phyloP scores from a whole-genome alignment of 1,284 basidiomycete species.

The Moniliophthora roreri region DNA sequence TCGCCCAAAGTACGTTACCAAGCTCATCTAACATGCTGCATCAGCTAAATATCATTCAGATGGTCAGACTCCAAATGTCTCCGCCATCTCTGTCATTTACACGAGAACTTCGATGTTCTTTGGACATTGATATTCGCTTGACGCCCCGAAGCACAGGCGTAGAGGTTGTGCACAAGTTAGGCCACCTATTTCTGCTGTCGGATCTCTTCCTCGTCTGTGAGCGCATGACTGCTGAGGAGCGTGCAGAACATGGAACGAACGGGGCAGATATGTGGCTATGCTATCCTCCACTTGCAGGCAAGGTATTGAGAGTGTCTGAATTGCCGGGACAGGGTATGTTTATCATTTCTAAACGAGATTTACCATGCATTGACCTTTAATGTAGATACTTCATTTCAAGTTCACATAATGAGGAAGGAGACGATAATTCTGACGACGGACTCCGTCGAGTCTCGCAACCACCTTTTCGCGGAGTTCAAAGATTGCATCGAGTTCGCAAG shows the following conservation, averaged over 20 bases:
- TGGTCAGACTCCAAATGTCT: constrained; percentile 89
- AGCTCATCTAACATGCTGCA: background rate
- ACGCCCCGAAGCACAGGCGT: constrained; percentile 74
- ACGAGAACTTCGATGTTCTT: constrained; percentile 78
- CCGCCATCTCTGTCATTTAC: constrained; percentile 80
- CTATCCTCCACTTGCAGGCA: constrained; percentile 95
- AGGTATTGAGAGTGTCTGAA: constrained; percentile 80
- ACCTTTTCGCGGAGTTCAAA: constrained; percentile 72
- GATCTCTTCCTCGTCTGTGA: constrained; percentile 92
- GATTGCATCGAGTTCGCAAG: constrained; percentile 85
- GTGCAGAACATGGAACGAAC: constrained; percentile 43
- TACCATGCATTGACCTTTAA: constrained; percentile 7
- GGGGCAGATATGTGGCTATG: constrained; percentile 90
- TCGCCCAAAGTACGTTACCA: constrained; percentile 74
- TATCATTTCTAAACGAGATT: background rate
- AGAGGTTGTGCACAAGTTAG: constrained; percentile 74
- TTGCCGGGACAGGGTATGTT: constrained; percentile 56
- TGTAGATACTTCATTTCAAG: constrained; percentile 69
- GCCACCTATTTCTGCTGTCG: constrained; percentile 88
- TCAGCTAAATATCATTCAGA: constrained; percentile 43
- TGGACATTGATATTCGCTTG: constrained; percentile 77
- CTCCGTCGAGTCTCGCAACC: constrained; percentile 63
- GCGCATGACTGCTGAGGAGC: constrained; percentile 71
- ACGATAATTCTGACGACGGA: constrained; percentile 69
- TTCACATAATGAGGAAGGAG: constrained; percentile 91